Evolutionary conservation across 2,329 filamentous ascomycete genomes (phyloP).

Genomic region (Verticillium tricorpus): DNA sequence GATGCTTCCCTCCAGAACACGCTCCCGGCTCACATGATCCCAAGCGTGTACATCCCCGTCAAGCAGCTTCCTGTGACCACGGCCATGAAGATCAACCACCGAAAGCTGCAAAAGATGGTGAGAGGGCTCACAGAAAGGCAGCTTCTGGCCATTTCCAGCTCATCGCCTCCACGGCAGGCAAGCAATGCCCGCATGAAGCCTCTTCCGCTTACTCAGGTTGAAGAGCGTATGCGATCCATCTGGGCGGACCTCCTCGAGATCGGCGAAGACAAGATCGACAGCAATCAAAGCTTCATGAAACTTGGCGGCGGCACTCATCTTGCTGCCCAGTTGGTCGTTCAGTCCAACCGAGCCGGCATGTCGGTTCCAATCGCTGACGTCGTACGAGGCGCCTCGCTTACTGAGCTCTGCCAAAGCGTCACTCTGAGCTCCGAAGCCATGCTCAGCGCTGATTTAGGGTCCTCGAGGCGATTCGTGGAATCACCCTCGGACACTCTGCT

Average conservation of each 20-base stretch:
- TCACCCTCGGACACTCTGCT: slow-evolving; percentile 8
- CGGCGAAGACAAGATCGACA: slow-evolving; percentile 33
- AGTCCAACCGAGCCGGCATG: slow-evolving; percentile 38
- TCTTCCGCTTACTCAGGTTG: slow-evolving; percentile 40
- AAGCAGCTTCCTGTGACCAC: slow-evolving; percentile 42
- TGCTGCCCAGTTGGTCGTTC: slow-evolving; percentile 37
- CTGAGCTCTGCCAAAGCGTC: slow-evolving; percentile 37
- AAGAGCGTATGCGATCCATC: slow-evolving; percentile 41
- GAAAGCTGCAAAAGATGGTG: slow-evolving; percentile 41
- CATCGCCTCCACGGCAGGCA: slow-evolving; percentile 30
- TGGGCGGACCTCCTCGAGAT: slow-evolving; percentile 41
- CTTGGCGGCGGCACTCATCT: slow-evolving; percentile 42
- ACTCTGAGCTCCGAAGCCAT: slow-evolving; percentile 12
- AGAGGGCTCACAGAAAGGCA: slow-evolving; percentile 36
- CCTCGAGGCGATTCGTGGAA: not conserved
- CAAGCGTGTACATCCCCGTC: slow-evolving; percentile 43
- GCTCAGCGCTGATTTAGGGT: not conserved
- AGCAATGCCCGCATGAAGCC: slow-evolving; percentile 31
- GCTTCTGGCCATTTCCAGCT: slow-evolving; percentile 34
- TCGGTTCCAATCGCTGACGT: slow-evolving; percentile 37
- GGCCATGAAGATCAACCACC: slow-evolving; percentile 45
- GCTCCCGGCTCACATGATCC: slow-evolving; percentile 38
- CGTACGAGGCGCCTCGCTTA: slow-evolving; percentile 34
- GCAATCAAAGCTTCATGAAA: slow-evolving; percentile 39
- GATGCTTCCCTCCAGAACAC: slow-evolving; percentile 33